Conservation (phyloP, 345 rosid species). For the Arabidopsis arenosa region DNA sequence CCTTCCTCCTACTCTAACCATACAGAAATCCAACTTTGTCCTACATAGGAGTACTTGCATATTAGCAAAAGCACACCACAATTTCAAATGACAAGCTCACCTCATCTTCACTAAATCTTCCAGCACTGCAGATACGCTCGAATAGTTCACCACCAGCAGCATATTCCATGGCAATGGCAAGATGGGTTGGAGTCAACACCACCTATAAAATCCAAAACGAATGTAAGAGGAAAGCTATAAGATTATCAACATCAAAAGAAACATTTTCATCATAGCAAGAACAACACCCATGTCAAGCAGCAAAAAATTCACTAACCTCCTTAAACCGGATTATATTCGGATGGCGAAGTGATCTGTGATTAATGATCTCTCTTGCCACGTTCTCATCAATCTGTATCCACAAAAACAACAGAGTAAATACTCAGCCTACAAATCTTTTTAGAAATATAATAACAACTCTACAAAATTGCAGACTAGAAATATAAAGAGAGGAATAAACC, state of each 20-base stretch:
- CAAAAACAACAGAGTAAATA: constrained; percentile 21
- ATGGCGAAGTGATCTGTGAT: constrained; percentile 84
- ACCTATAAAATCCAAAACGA: constrained; percentile 48
- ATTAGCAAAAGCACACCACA: neutral
- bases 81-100: constrained; percentile 40
- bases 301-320: constrained; percentile 55
- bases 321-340: constrained; percentile 90
- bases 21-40: neutral
- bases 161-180: constrained; percentile 80
- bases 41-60: neutral
- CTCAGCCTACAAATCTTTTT: neutral
- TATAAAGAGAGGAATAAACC: constrained; percentile 43
- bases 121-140: constrained; percentile 68
- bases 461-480: too few species aligned
- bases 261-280: neutral
- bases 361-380: constrained; percentile 86
- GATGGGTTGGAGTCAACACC: constrained; percentile 71
- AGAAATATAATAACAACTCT: neutral
- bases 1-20: neutral
- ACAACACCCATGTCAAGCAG: constrained; percentile 5
- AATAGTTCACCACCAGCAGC: constrained; percentile 82
- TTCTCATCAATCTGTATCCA: constrained; percentile 80
- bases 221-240: neutral
- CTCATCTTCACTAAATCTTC: constrained; percentile 82
- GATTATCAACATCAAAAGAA: constrained; percentile 4